A percentile compares a stretch with the other conserved stretches of the same genome.
Conservation (phyloP, 1,284 basidiomycete genomes). For the Pseudozyma pruni region DNA sequence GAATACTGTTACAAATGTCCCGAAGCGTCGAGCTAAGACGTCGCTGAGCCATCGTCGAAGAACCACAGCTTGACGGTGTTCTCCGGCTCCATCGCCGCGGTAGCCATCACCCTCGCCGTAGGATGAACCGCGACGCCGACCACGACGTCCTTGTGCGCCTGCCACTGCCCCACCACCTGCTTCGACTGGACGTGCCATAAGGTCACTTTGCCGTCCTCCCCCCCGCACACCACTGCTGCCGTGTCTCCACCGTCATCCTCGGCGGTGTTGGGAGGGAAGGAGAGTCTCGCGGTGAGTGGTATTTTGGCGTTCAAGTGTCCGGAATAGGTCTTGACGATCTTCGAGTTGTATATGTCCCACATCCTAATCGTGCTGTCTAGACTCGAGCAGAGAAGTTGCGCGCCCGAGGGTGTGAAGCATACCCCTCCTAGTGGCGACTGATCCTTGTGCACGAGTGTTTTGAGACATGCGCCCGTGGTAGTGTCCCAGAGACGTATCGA, state of each 20-base stretch:
- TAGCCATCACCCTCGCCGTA: constrained; percentile 46
- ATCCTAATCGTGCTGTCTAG: constrained; percentile 91
- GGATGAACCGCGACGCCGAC: constrained; percentile 52
- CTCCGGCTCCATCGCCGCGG: constrained; percentile 55
- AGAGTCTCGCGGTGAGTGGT: constrained; percentile 67
- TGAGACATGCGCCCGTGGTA: constrained; percentile 94
- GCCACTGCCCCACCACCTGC: constrained; percentile 77
- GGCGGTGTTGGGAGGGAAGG: constrained; percentile 6
- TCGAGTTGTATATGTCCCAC: constrained; percentile 92
- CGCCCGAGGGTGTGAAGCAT: constrained; percentile 88
- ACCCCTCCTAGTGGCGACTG: constrained; percentile 91
- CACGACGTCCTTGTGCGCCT: constrained; percentile 76
- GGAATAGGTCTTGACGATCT: constrained; percentile 89
- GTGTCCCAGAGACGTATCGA: constrained; percentile 88
- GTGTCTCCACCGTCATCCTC: too few relatives aligned
- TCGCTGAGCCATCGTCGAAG: constrained; percentile 2
- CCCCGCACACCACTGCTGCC: constrained; percentile 77
- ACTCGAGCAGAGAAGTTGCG: constrained; percentile 85
- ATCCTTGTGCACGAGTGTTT: constrained; percentile 93
- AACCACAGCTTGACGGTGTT: constrained; percentile 51
- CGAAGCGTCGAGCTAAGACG: too few relatives aligned
- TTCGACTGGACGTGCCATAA: constrained; percentile 91
- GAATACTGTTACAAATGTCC: not conserved
- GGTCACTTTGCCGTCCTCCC: constrained; percentile 87
- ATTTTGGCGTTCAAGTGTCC: constrained; percentile 85